Evolutionary conservation across 495 filamentous ascomycete genomes (phyloP), one percentile per base, ranked within the genome.

Genomic region (Xanthoparmelia taractica): DNA sequence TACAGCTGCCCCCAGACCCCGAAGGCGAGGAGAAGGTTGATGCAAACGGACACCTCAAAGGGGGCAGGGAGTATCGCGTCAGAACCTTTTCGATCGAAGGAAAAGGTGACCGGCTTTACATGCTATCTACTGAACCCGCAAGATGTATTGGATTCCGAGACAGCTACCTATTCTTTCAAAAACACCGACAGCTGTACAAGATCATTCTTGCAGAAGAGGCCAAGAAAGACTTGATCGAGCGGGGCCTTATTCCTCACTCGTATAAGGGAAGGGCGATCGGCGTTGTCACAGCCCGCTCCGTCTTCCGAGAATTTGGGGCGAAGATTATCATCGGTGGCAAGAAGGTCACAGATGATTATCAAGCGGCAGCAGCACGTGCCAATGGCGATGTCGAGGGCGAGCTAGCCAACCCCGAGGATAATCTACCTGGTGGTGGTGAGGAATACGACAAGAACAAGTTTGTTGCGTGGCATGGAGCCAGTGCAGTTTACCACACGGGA

Each of bases 201-300:
- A 94, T 97, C 69, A 94, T 96, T 67, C 87, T 96, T 67, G 90
- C 91, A 63, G 92, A 96, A 60, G 87, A 92, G 25, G 90, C 92
- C 65, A 97, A 96, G 76, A 88, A 85, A 58, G 92, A 96, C 70
- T 82, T 97, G 72, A 98, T 98, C 66, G 90, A 92, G 47, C 88
- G 94, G 56, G 87, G 94, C 31, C 84, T 98, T 65, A 96, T 98
- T 63, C 94, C 94, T 4, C 92, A 96, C 78, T 93, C 88, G 40
- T 98, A 98, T 84, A 98, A 98, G 73, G 94, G 94, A 64, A 89
- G 94, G 54, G 90, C 94, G 23, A 98, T 98, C 72, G 94, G 94
- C 74, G 91, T 98, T 33, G 94, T 97, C 55, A 97, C 94, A 17
- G 94, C 94, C 34, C 84, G 95, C 25, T 97, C 94, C 10, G 95